These are phyloP conservation scores for Phytophthora macrochlamydospora DNA, from an alignment of 352 stramenopile species.

Conservation along the genomic window DNA sequence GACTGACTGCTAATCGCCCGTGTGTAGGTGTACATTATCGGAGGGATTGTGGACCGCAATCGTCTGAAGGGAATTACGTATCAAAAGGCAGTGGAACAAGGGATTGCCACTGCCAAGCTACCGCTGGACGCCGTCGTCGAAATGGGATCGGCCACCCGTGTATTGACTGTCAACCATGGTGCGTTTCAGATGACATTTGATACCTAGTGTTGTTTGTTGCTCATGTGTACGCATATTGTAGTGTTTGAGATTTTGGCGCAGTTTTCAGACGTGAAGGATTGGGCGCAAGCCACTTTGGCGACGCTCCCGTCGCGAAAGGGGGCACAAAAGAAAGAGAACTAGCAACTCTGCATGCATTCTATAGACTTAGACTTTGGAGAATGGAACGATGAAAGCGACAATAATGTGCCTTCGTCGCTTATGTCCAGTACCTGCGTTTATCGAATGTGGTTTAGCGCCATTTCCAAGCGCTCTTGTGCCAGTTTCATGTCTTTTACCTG, in stretches of 20 bases:
- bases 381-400: slow-evolving; percentile 12
- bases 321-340: slow-evolving; percentile 53
- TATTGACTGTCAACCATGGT: slow-evolving; percentile 92
- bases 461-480: slow-evolving; percentile 76
- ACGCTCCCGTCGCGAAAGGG: slow-evolving; percentile 76
- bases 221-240: slow-evolving; percentile 19
- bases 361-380: slow-evolving; percentile 21
- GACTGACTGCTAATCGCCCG: not conserved
- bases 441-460: slow-evolving; percentile 72
- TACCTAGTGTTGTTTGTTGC: not conserved
- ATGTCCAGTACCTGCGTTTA: slow-evolving; percentile 27
- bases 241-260: slow-evolving; percentile 85
- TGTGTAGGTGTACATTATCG: slow-evolving; percentile 94
- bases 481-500: slow-evolving; percentile 87
- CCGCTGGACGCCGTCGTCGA: slow-evolving; percentile 88
- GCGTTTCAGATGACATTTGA: not conserved
- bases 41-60: slow-evolving; percentile 97
- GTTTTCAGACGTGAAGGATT: slow-evolving; percentile 73
- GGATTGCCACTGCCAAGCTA: slow-evolving; percentile 92
- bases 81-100: slow-evolving; percentile 89
- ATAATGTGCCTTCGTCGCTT: not conserved
- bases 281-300: slow-evolving; percentile 71
- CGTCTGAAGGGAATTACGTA: slow-evolving; percentile 94
- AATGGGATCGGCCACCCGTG: slow-evolving; percentile 73
- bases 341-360: not conserved